These are phyloP conservation scores for Helichrysum umbraculigerum DNA, from an alignment of 129 eudicot species.

Conservation along the genomic window DNA sequence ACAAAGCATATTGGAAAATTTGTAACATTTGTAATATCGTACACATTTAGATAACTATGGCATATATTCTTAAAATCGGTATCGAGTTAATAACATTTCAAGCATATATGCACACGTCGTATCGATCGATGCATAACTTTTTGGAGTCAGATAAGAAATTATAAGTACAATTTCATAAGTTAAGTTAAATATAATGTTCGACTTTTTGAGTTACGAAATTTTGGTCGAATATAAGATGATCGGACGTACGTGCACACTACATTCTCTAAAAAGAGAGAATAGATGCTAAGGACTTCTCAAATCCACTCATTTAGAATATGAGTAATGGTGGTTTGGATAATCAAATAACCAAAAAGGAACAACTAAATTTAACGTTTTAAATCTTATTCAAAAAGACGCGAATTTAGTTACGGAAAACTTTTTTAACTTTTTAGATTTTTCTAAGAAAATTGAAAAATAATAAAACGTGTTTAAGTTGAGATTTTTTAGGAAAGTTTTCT, in stretches of 20 bases:
- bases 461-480: too few species aligned
- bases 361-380: background rate
- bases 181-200: constrained; percentile 13
- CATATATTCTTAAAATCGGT: constrained; percentile 9
- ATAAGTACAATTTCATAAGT: constrained; percentile 7
- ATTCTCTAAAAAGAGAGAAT: constrained; percentile 27
- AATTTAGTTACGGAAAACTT: too few species aligned
- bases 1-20: background rate
- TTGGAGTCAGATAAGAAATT: constrained; percentile 19
- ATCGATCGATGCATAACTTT: constrained; percentile 18
- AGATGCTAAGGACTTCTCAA: constrained; percentile 28
- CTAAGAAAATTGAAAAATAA: too few species aligned
- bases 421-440: too few species aligned
- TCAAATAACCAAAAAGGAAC: background rate
- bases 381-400: background rate
- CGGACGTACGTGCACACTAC: constrained; percentile 34
- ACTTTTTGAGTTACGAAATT: constrained; percentile 23
- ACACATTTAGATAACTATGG: constrained; percentile 10
- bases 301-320: constrained; percentile 34
- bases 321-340: constrained; percentile 30
- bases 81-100: background rate
- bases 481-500: too few species aligned
- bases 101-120: constrained; percentile 29
- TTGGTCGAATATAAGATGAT: constrained; percentile 27
- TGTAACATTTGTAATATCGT: background rate